Base-by-base conservation (phyloP, 208 protist genomes). In the Phytomonas sp. region DNA sequence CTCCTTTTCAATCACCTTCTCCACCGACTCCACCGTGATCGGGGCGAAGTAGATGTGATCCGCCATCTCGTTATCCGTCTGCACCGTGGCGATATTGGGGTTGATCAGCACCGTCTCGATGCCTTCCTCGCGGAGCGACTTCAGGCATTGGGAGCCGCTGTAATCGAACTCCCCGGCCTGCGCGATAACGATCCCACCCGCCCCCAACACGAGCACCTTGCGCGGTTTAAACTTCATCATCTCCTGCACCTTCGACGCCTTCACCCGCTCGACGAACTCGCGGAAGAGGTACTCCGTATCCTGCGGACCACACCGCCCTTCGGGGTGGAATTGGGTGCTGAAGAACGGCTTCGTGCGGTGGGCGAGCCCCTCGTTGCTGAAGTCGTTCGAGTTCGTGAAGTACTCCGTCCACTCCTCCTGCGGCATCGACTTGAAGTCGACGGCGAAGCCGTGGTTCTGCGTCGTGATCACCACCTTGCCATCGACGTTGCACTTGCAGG, bases 81-180 rank as follows among this genome's bases (percentile, higher is more conserved):
- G 98, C 46, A 99, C 96, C 9, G 98, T 99, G 28, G 98, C 98
- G 76, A 99, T 99, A 79, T 99, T 99, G n/a, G 98, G 98, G 84
- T 99, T 99, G 82, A 99, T 97, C 29, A 99, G 82, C 33, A 99
- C 88, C 62, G 97, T 98, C 70, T 97, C 73, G 30, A 99, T 91
- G 67, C 92, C 90, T 83, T 99, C 96, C 85, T 99, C 97, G 77
- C 99, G 98, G 11, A 99, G 83, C 1, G 97, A 97, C 78, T 99
- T 99, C 73, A 99, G 98, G 71, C 96, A 97, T 74, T 97, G 95
- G 29, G 96, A 99, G 60, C 98, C 98, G 65, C 92, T 98, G 89
- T 99, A 99, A 88, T 99, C 98, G 77, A 99, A 99, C 87, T 99
- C 98, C 60, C 98, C 97, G 23, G 98, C 98, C 88, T 99, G 98